Evolutionary conservation across 768 basidiomycete genomes (phyloP), one percentile per base, ranked within the genome.

Genomic region (Calocybe cyanea): DNA sequence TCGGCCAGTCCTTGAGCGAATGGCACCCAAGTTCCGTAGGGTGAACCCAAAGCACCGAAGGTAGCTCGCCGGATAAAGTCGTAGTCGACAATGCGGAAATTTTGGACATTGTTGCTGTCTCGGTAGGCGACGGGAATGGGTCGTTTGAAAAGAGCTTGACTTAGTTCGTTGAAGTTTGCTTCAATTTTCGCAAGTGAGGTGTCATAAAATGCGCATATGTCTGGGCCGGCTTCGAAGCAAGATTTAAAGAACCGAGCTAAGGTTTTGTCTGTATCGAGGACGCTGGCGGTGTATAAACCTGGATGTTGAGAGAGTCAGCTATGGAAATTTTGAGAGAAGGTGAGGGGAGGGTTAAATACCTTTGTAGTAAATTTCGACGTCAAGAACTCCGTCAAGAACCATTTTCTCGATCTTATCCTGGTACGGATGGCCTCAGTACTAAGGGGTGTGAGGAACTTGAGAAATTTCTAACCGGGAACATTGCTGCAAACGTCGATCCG

Each of bases 351-450:
- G 13, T 15, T 42, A 59, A 30, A 46, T n/a, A 69, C 71, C 59
- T 10, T 60, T 50, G 43, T 66, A 74, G 45, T 71, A 72, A 38
- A 69, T 55, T 21, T 71, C 66, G 1, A 65, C 53, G 34, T 72
- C 70, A 15, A 65, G 59, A n/a, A 71, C 69, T 15, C 70, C 69
- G 37, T 73, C 71, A 15, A 72, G 59, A 5, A 69, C 55, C n/a
- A 72, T 8, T 9, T 69, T 63, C 41, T 64, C 68, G 15, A 71
- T 54, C 32, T 68, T 67, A 41, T 69, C 64, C 66, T 72, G n/a
- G n/a, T 24, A 31, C 8, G n/a, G n/a, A n/a, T n/a, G n/a, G n/a
- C n/a, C n/a, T n/a, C n/a, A n/a, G n/a, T n/a, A n/a, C n/a, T n/a
- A n/a, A n/a, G n/a, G n/a, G n/a, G n/a, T n/a, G n/a, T n/a, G n/a